Conservation (phyloP, 2,329 filamentous ascomycete species). For the Ploettnerulaceae sp. region DNA sequence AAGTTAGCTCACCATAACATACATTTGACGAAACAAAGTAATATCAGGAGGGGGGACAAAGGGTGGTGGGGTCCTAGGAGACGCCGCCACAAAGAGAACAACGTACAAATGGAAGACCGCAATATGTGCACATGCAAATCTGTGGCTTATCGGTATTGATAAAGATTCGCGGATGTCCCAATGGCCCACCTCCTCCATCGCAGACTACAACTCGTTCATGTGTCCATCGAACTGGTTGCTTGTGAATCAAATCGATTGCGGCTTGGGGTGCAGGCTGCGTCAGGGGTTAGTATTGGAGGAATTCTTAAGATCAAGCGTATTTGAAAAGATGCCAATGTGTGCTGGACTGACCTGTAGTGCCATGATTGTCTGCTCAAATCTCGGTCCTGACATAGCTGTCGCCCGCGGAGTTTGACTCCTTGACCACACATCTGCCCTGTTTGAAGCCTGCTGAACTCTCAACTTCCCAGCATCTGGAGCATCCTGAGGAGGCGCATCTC, state of each 20-base stretch:
- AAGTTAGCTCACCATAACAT: slow-evolving; percentile 5
- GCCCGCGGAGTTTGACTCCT: slow-evolving; percentile 76
- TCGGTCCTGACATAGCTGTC: slow-evolving; percentile 84
- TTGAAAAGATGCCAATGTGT: too few relatives aligned
- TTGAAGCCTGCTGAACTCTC: slow-evolving; percentile 67
- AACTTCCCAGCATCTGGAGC: slow-evolving; percentile 38
- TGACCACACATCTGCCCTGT: slow-evolving; percentile 77
- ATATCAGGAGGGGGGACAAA: background rate
- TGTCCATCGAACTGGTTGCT: slow-evolving; percentile 90
- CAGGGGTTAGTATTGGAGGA: too few relatives aligned
- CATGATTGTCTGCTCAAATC: slow-evolving; percentile 97
- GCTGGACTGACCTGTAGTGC: slow-evolving; percentile 83
- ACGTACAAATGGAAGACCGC: slow-evolving; percentile 86
- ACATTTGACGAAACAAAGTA: background rate
- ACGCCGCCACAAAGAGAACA: background rate
- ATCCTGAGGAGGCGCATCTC: slow-evolving; percentile 49
- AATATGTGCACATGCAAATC: slow-evolving; percentile 87
- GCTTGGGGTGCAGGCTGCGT: slow-evolving; percentile 77
- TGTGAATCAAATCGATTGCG: slow-evolving; percentile 93
- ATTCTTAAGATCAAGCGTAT: too few relatives aligned
- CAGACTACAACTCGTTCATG: slow-evolving; percentile 78
- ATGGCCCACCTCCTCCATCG: slow-evolving; percentile 85
- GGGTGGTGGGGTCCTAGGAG: too few relatives aligned
- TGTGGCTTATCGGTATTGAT: slow-evolving; percentile 98
- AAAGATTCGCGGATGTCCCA: slow-evolving; percentile 88